These are phyloP conservation scores for Logfia minima DNA, from an alignment of 129 eudicot species.

Conservation along the genomic window DNA sequence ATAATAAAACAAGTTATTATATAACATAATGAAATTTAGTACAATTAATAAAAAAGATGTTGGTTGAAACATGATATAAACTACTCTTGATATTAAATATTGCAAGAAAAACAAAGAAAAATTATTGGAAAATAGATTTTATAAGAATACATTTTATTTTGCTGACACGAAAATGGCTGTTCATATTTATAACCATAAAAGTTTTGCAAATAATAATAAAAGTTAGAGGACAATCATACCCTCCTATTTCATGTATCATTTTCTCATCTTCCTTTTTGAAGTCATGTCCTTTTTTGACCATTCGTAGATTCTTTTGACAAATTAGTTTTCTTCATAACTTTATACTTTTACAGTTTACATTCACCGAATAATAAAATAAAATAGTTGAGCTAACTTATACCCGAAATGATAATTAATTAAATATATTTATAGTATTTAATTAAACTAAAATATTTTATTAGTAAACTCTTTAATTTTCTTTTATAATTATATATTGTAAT, in stretches of 20 bases:
- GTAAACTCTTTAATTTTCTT: too few species aligned
- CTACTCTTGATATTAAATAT: not conserved
- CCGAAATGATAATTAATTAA: too few species aligned
- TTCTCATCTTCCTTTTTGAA: slow-evolving; percentile 17
- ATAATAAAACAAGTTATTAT: too few species aligned
- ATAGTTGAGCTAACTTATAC: too few species aligned
- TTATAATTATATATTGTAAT: too few species aligned
- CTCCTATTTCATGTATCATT: slow-evolving; percentile 25
- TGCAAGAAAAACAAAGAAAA: not conserved
- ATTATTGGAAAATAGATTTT: slow-evolving; percentile 20
- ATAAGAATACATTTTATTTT: slow-evolving; percentile 15
- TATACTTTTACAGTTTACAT: not conserved
- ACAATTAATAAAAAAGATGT: not conserved
- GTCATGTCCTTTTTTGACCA: slow-evolving; percentile 28
- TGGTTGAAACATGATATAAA: not conserved
- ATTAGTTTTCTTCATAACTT: not conserved
- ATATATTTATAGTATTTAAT: too few species aligned
- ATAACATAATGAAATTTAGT: too few species aligned
- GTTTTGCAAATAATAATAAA: slow-evolving; percentile 22
- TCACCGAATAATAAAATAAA: not conserved
- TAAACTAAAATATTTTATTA: too few species aligned
- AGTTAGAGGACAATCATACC: slow-evolving; percentile 25
- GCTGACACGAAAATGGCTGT: slow-evolving; percentile 34
- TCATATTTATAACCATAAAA: slow-evolving; percentile 21
- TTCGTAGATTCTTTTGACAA: slow-evolving; percentile 26